A percentile compares a stretch with the other conserved stretches of the same genome.
phyloP scores from a whole-genome alignment of 2,329 filamentous ascomycete genomes.

The Neonectria faginata region DNA sequence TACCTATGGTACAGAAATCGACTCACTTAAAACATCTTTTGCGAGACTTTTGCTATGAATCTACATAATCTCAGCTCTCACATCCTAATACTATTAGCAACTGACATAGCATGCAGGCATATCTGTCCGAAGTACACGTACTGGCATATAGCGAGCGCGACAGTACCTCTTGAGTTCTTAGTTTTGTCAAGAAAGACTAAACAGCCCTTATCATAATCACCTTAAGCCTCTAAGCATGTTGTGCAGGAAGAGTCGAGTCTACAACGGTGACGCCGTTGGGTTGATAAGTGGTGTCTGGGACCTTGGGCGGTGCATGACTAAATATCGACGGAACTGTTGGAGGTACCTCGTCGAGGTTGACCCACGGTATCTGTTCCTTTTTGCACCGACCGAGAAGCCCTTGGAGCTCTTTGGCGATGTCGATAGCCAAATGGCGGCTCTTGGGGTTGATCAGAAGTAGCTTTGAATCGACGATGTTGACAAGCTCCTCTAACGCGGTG shows the following conservation, averaged over 20 bases:
- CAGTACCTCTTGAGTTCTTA: background rate
- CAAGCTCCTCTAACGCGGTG: constrained; percentile 7
- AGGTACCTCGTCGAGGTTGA: constrained; percentile 5
- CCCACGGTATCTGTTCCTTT: constrained; percentile 4
- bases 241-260: background rate
- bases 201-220: background rate
- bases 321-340: constrained; percentile 12
- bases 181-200: background rate
- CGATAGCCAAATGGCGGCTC: background rate
- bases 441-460: constrained; percentile 13
- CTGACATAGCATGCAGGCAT: background rate
- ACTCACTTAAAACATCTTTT: no score
- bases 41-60: no score
- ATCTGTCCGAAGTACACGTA: background rate
- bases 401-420: constrained; percentile 11
- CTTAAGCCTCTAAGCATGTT: background rate
- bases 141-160: background rate
- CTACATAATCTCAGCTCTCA: no score
- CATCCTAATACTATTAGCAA: background rate
- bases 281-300: constrained; percentile 11
- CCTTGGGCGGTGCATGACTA: constrained; percentile 7
- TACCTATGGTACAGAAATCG: background rate
- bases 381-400: constrained; percentile 19
- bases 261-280: background rate
- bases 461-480: constrained; percentile 8